A percentile compares a stretch with the other conserved stretches of the same genome.
Evolutionary conservation across 2,329 filamentous ascomycete species (phyloP).

Genomic region (Penicillium sp.): DNA sequence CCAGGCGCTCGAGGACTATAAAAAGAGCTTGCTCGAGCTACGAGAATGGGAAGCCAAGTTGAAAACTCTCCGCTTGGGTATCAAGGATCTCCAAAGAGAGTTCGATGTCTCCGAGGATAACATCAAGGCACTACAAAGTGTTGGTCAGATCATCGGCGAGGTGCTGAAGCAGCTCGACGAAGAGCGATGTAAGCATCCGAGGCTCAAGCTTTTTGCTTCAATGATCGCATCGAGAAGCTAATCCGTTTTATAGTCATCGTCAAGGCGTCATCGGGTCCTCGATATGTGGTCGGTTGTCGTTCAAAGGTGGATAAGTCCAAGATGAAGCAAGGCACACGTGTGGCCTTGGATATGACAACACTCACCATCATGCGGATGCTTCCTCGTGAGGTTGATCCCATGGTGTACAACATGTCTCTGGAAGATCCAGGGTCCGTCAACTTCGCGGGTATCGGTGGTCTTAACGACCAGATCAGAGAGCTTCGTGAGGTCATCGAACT

Average conservation of each 20-base stretch:
- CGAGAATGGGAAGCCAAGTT: conserved; percentile 99
- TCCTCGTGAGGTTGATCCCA: conserved; percentile 92
- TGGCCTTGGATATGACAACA: conserved; percentile 98
- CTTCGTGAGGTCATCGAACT: conserved; percentile 96
- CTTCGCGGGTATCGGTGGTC: conserved; percentile 93
- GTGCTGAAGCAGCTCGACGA: conserved; percentile 98
- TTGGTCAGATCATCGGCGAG: conserved; percentile 98
- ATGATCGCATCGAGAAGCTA: conserved; percentile 14
- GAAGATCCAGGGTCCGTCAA: conserved; percentile 97
- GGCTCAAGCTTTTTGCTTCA: conserved; percentile 5
- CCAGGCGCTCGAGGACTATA: conserved; percentile 74
- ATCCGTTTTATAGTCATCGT: conserved; percentile 72
- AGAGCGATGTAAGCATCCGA: conserved; percentile 76
- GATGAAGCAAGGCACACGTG: conserved; percentile 96
- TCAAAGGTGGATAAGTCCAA: conserved; percentile 98
- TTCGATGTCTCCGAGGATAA: conserved; percentile 98
- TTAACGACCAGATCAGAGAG: conserved; percentile 98
- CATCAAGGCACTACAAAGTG: conserved; percentile 98
- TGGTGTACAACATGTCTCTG: conserved; percentile 99
- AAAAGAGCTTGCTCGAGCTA: conserved; percentile 82
- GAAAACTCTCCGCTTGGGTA: conserved; percentile 88
- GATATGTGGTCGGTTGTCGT: conserved; percentile 97
- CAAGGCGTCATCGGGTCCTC: conserved; percentile 92
- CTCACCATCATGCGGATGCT: conserved; percentile 99
- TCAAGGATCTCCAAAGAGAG: conserved; percentile 91